Evolutionary conservation across 495 filamentous ascomycete species (phyloP).

Genomic region (Penicillium dipodomyicola): DNA sequence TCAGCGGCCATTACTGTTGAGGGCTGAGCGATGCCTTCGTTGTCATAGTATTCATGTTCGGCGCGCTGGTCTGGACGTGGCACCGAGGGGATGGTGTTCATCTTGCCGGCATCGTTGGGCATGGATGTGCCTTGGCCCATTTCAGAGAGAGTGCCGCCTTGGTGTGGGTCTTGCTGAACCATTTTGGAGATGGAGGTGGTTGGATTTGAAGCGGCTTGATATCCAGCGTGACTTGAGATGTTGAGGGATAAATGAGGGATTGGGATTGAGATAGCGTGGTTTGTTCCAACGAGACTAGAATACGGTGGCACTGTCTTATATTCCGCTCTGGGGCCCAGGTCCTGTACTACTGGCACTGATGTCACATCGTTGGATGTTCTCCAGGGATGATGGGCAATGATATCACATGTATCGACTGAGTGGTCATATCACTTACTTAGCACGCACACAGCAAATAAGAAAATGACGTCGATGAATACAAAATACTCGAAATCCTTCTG

Average conservation of each 20-base stretch:
- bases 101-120: slow-evolving; percentile 53
- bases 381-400: slow-evolving; percentile 30
- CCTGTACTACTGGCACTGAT: slow-evolving; percentile 18
- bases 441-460: neutral
- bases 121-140: slow-evolving; percentile 55
- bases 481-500: neutral
- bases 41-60: slow-evolving; percentile 35
- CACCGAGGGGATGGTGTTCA: slow-evolving; percentile 54
- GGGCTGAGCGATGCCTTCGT: slow-evolving; percentile 32
- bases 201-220: neutral
- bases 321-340: neutral
- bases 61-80: slow-evolving; percentile 52
- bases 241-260: neutral
- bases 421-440: neutral
- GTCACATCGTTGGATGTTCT: slow-evolving; percentile 14
- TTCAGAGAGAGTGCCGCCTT: slow-evolving; percentile 40
- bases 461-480: neutral
- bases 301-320: slow-evolving; percentile 4
- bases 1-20: slow-evolving; percentile 47
- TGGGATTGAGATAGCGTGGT: neutral
- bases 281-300: neutral
- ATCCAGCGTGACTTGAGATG: neutral
- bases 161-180: slow-evolving; percentile 30
- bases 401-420: slow-evolving; percentile 25
- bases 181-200: slow-evolving; percentile 14